Conservation (phyloP, 768 basidiomycete species). For the Grammothele lineata region DNA sequence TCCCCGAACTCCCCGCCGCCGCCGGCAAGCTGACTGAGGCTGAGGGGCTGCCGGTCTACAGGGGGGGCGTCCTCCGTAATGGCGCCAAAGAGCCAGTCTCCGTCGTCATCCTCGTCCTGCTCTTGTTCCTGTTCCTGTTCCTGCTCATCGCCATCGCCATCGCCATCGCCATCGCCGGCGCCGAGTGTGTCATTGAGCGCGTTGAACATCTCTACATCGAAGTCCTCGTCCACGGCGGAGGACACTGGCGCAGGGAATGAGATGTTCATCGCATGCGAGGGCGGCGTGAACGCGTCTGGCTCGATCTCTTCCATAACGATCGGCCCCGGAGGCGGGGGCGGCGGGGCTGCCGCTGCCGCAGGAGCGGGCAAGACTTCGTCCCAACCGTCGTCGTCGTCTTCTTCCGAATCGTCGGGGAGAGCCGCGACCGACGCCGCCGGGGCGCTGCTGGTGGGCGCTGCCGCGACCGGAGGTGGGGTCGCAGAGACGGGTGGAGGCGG, state of each 20-base stretch:
- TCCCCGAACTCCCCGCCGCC: constrained; percentile 14
- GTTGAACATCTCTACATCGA: constrained; percentile 17
- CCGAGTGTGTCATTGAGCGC: constrained; percentile 10
- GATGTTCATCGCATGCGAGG: background rate
- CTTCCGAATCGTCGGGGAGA: too few species aligned
- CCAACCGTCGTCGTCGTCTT: constrained; percentile 25
- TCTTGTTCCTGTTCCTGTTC: constrained; percentile 10
- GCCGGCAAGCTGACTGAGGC: constrained; percentile 5
- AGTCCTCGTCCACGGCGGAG: constrained; percentile 19
- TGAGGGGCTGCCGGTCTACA: constrained; percentile 13
- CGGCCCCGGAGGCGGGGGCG: constrained; percentile 9
- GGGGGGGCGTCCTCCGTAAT: constrained; percentile 16
- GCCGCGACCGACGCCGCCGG: too few species aligned
- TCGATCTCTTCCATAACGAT: constrained; percentile 28
- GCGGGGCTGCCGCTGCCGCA: constrained; percentile 1
- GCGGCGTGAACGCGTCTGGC: constrained; percentile 12
- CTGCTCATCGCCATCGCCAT: constrained; percentile 13
- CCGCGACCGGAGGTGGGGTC: constrained; percentile 1
- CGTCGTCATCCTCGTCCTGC: constrained; percentile 18
- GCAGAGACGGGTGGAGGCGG: constrained; percentile 8
- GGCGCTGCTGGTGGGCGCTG: background rate
- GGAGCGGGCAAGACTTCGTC: constrained; percentile 19
- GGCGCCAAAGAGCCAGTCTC: constrained; percentile 15
- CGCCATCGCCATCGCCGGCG: constrained; percentile 13
- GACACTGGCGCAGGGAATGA: background rate